These are phyloP conservation scores for Poteriospumella lacustris DNA, from an alignment of 108 stramenopile genomes.

Conservation along the genomic window DNA sequence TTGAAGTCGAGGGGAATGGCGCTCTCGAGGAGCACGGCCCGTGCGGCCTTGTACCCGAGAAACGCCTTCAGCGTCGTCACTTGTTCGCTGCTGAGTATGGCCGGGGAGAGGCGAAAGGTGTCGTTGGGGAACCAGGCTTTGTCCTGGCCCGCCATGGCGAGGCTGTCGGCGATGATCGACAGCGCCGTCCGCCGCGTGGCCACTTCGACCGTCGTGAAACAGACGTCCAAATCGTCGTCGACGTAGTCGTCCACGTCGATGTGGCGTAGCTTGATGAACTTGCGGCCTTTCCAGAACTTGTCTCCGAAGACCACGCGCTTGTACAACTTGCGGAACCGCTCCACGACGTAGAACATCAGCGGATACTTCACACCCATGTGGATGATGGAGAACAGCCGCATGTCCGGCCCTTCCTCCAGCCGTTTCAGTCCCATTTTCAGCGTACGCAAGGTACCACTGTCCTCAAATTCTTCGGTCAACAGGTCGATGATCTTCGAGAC, in stretches of 20 bases:
- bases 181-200: not conserved
- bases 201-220: not conserved
- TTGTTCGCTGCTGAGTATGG: not conserved
- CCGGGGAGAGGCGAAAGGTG: not conserved
- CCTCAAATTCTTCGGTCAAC: not conserved
- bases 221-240: not conserved
- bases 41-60: not conserved
- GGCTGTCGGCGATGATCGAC: not conserved
- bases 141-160: not conserved
- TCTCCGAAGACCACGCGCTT: not conserved
- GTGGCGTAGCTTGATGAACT: not conserved
- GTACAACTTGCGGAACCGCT: not conserved
- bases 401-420: not conserved
- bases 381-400: not conserved
- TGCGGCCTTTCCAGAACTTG: not conserved
- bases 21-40: not conserved
- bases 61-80: not conserved
- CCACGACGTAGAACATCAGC: not conserved
- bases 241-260: not conserved
- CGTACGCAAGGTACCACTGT: not conserved
- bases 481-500: not conserved
- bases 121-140: not conserved
- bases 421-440: not conserved
- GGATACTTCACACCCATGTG: not conserved
- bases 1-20: not conserved